Conservation (phyloP, 2,329 filamentous ascomycete genomes). For the Colletotrichum scovillei region DNA sequence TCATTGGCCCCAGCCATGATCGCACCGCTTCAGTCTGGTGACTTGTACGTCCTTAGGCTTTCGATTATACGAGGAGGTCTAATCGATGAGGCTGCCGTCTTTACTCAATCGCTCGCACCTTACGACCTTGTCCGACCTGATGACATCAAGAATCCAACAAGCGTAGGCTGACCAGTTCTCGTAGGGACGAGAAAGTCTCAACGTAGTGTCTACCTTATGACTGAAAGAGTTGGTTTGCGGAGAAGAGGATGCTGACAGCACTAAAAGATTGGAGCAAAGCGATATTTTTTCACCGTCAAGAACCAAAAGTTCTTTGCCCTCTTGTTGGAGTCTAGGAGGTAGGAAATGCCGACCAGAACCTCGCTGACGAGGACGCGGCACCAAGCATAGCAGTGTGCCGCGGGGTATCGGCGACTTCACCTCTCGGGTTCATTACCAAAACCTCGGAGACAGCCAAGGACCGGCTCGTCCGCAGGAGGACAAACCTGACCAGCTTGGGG, state of each 20-base stretch:
- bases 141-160: conserved; percentile 6
- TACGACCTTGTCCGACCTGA: not conserved
- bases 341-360: not conserved
- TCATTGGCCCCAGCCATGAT: conserved; percentile 18
- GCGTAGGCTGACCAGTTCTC: not conserved
- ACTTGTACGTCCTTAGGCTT: conserved; percentile 13
- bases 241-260: conserved; percentile 29
- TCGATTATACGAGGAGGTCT: conserved; percentile 24
- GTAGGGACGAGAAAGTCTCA: not conserved
- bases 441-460: conserved; percentile 13
- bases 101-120: not conserved
- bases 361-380: not conserved
- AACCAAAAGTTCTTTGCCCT: not conserved
- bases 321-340: not conserved
- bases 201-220: not conserved
- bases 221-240: not conserved
- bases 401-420: not conserved
- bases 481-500: not conserved
- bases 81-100: not conserved
- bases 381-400: not conserved
- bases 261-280: not conserved
- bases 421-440: conserved; percentile 4
- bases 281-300: not conserved
- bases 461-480: conserved; percentile 6
- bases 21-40: conserved; percentile 25